Evolutionary conservation across 1,284 basidiomycete species (phyloP).

Genomic region (Melampsora americana): DNA sequence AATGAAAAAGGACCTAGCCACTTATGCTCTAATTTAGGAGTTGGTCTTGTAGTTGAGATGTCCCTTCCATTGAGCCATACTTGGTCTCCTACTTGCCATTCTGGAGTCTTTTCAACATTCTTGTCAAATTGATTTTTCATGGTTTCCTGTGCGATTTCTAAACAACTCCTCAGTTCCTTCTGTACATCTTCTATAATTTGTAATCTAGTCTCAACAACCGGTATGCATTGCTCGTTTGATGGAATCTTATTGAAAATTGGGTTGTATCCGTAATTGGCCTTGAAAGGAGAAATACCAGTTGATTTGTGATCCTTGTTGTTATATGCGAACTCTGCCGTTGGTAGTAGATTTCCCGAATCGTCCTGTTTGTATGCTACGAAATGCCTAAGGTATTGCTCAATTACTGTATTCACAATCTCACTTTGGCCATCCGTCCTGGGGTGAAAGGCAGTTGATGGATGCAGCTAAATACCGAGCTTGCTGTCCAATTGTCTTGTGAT

Average conservation of each 20-base stretch:
- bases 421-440: background rate
- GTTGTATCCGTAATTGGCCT: constrained; percentile 1
- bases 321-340: constrained; percentile 4
- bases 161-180: background rate
- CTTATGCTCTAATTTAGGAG: background rate
- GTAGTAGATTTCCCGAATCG: background rate
- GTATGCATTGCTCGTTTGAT: background rate
- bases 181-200: background rate
- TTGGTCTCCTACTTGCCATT: background rate
- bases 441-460: background rate
- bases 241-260: background rate
- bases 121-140: constrained; percentile 10
- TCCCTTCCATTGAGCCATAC: constrained; percentile 10
- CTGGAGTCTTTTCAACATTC: background rate
- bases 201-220: background rate
- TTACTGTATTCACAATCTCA: background rate
- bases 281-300: constrained; percentile 1
- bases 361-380: background rate
- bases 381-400: no score
- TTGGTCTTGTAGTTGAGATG: no score
- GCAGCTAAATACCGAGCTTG: background rate
- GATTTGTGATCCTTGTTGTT: background rate
- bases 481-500: background rate
- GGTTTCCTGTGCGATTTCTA: background rate
- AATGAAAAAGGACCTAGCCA: no score